These are phyloP conservation scores for Podila minutissima DNA, from an alignment of 192 early-diverging fungal species.

Conservation along the genomic window DNA sequence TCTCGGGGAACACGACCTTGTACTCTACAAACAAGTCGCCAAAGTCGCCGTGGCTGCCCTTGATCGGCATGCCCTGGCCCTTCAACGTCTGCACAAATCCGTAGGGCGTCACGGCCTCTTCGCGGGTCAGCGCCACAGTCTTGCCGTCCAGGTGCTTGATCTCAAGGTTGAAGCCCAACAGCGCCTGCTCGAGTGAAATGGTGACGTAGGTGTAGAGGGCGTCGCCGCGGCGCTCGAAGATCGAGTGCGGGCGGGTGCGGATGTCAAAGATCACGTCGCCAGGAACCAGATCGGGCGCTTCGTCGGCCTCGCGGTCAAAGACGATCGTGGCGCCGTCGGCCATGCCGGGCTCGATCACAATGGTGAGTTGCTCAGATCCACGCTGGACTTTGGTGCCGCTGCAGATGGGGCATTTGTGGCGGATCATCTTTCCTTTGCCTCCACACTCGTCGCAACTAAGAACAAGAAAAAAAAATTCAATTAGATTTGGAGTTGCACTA, in stretches of 20 bases:
- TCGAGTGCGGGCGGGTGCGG: slow-evolving; percentile 70
- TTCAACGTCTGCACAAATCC: slow-evolving; percentile 84
- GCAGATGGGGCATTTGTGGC: slow-evolving; percentile 84
- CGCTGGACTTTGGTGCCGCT: slow-evolving; percentile 87
- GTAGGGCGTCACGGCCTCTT: slow-evolving; percentile 60
- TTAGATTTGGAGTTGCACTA: not conserved
- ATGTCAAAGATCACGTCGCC: slow-evolving; percentile 90
- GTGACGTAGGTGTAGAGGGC: slow-evolving; percentile 80
- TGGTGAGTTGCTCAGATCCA: slow-evolving; percentile 80
- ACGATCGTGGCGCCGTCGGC: slow-evolving; percentile 62
- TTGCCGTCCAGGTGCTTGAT: slow-evolving; percentile 86
- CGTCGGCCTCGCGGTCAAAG: slow-evolving; percentile 92
- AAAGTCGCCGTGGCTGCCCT: slow-evolving; percentile 62
- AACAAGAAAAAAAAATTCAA: not conserved
- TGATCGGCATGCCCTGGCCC: slow-evolving; percentile 91
- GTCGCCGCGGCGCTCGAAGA: slow-evolving; percentile 80
- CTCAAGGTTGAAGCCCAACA: slow-evolving; percentile 81
- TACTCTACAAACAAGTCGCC: slow-evolving; percentile 93
- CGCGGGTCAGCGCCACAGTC: slow-evolving; percentile 71
- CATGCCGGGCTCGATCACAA: slow-evolving; percentile 89
- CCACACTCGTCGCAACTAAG: slow-evolving; percentile 85
- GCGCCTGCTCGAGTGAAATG: slow-evolving; percentile 80
- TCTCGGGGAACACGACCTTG: slow-evolving; percentile 79
- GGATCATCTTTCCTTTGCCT: slow-evolving; percentile 90
- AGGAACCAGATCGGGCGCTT: slow-evolving; percentile 87